Evolutionary conservation across 345 rosid genomes (phyloP).

Genomic region (Bretschneidera sinensis): DNA sequence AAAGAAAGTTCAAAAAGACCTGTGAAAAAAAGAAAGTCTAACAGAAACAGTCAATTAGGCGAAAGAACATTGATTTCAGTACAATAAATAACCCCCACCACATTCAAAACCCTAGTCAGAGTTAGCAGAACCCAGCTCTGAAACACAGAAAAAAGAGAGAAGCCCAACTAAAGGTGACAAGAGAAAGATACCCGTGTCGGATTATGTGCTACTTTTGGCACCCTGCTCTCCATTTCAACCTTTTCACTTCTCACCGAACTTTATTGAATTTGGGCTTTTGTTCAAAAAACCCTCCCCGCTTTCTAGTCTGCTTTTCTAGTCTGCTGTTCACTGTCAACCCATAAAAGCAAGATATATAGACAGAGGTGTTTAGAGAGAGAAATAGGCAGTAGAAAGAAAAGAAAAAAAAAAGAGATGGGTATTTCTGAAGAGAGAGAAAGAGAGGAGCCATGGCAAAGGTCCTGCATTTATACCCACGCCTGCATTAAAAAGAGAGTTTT

Average conservation of each 20-base stretch:
- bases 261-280: constrained; percentile 33
- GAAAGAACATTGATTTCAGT: constrained; percentile 58
- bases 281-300: constrained; percentile 27
- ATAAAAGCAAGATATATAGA: constrained; percentile 9
- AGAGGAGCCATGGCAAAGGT: constrained; percentile 33
- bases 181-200: constrained; percentile 81
- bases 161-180: constrained; percentile 39
- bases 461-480: constrained; percentile 93
- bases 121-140: constrained; percentile 26
- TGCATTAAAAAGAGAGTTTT: constrained; percentile 87
- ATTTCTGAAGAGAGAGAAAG: constrained; percentile 29
- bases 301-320: constrained; percentile 25
- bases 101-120: constrained; percentile 71
- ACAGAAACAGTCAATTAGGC: constrained; percentile 55
- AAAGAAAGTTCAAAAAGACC: constrained; percentile 30
- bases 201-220: constrained; percentile 63
- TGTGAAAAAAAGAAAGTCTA: constrained; percentile 20
- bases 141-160: constrained; percentile 26
- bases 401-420: constrained; percentile 16
- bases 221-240: constrained; percentile 35
- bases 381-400: constrained; percentile 25
- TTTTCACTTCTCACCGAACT: constrained; percentile 29
- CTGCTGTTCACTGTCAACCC: constrained; percentile 25
- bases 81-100: constrained; percentile 33
- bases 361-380: constrained; percentile 10